Percentiles rank a stretch among this genome's conserved stretches.
phyloP scores from a whole-genome alignment of 2,329 filamentous ascomycete genomes.

The Nothomitra cinnamomea region DNA sequence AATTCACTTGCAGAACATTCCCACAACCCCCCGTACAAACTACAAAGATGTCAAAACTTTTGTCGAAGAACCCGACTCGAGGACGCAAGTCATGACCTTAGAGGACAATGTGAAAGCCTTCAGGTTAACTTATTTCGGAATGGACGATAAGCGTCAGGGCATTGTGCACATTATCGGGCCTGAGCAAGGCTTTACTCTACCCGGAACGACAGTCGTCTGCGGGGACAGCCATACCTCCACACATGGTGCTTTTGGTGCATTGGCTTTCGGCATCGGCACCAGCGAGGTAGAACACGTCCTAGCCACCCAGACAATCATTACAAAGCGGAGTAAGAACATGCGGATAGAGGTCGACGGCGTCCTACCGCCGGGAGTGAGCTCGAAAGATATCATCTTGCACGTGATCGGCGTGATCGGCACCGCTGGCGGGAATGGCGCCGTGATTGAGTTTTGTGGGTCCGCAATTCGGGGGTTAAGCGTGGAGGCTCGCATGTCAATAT shows the following conservation, averaged over 20 bases:
- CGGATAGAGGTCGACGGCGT: conserved; percentile 87
- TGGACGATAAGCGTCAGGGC: conserved; percentile 90
- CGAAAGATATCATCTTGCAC: conserved; percentile 87
- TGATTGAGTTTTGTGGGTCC: conserved; percentile 95
- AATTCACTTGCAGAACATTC: conserved; percentile 55
- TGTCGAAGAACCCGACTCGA: conserved; percentile 85
- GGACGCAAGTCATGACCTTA: conserved; percentile 84
- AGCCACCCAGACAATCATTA: conserved; percentile 88
- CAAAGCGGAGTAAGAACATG: conserved; percentile 97
- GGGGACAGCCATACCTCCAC: conserved; percentile 97
- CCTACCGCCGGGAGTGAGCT: conserved; percentile 77
- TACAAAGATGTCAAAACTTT: conserved; percentile 90
- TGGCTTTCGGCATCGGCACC: conserved; percentile 94
- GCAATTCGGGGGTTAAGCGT: conserved; percentile 81
- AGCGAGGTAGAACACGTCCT: conserved; percentile 98
- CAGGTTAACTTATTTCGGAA: conserved; percentile 89
- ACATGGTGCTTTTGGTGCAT: conserved; percentile 85
- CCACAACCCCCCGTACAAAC: conserved; percentile 75
- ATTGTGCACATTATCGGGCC: conserved; percentile 98
- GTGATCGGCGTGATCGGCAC: conserved; percentile 90
- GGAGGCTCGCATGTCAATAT: conserved; percentile 97
- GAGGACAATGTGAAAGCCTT: conserved; percentile 97
- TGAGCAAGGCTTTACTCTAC: conserved; percentile 95
- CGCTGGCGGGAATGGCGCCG: conserved; percentile 80
- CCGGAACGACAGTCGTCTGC: conserved; percentile 90